Conservation (phyloP, 2,329 filamentous ascomycete species). For the Dothideomycetes sp. region DNA sequence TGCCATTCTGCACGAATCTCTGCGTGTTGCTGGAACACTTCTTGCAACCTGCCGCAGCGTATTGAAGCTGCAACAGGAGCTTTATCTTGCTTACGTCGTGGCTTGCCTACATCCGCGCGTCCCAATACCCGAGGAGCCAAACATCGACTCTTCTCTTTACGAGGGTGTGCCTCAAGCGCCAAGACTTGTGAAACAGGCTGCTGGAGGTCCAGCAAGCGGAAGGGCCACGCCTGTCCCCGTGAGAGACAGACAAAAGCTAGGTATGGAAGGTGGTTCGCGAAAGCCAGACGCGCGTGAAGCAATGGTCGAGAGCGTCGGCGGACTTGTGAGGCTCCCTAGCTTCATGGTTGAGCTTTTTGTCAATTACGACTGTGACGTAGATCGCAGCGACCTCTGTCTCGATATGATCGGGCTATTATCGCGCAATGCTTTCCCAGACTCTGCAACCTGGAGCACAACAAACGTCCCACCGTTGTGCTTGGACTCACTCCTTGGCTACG, state of each 20-base stretch:
- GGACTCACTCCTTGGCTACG: conserved; percentile 79
- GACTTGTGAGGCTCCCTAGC: conserved; percentile 80
- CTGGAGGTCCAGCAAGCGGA: conserved; percentile 66
- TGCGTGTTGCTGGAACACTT: conserved; percentile 83
- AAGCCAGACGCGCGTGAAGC: conserved; percentile 94
- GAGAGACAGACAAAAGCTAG: conserved; percentile 83
- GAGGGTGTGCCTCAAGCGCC: conserved; percentile 86
- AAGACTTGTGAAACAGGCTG: conserved; percentile 68
- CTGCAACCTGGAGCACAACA: conserved; percentile 96
- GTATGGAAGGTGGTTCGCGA: conserved; percentile 79
- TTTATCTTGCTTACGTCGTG: conserved; percentile 89
- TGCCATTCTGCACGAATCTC: conserved; percentile 81
- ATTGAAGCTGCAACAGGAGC: conserved; percentile 89
- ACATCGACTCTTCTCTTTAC: conserved; percentile 85
- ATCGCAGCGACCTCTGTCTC: conserved; percentile 83
- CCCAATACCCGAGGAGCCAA: conserved; percentile 80
- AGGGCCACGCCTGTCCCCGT: conserved; percentile 82
- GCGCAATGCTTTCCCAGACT: conserved; percentile 90
- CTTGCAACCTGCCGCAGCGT: conserved; percentile 83
- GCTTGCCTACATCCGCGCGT: conserved; percentile 89
- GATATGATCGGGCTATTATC: conserved; percentile 90
- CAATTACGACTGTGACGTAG: conserved; percentile 94
- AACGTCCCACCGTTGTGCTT: conserved; percentile 93
- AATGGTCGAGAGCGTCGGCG: conserved; percentile 95
- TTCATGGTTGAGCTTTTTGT: conserved; percentile 94